phyloP scores from a whole-genome alignment of 257 asterid genomes.

The Nicotiana knightiana region DNA sequence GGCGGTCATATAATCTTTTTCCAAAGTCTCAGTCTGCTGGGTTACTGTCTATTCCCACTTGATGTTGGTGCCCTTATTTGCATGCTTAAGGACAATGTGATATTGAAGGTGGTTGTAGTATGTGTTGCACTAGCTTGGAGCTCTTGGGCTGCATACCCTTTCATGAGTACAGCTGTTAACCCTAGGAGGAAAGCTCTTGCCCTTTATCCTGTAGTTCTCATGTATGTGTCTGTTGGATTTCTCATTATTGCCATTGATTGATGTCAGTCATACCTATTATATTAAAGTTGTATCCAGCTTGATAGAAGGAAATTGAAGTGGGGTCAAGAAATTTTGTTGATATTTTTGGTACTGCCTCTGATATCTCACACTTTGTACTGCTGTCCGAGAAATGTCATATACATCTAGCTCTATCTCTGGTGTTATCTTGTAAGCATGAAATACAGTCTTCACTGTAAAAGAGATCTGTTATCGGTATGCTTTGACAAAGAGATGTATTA shows the following conservation, averaged over 20 bases:
- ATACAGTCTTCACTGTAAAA: background rate
- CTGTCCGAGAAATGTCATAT: background rate
- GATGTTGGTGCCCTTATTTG: constrained; percentile 79
- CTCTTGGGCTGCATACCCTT: constrained; percentile 99
- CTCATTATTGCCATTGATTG: constrained; percentile 86
- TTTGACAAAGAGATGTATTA: background rate
- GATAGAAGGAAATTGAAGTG: background rate
- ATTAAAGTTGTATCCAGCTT: background rate
- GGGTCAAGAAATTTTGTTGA: background rate
- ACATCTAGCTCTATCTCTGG: background rate
- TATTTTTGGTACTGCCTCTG: background rate
- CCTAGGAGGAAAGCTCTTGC: constrained; percentile 93
- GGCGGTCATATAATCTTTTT: constrained; percentile 98
- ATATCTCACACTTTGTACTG: background rate
- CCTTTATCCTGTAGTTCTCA: constrained; percentile 80
- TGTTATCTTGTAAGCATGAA: background rate
- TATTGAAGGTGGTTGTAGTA: constrained; percentile 69
- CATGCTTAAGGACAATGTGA: constrained; percentile 73
- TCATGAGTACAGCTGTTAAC: constrained; percentile 88
- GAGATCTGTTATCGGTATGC: background rate
- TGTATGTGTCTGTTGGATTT: constrained; percentile 93
- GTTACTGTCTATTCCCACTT: constrained; percentile 87
- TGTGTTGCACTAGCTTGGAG: constrained; percentile 86
- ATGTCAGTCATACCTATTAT: constrained; percentile 7
- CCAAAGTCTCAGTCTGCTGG: constrained; percentile 91